These are phyloP conservation scores for Yueomyces sp. DNA, from an alignment of 805 yeast genomes.

Conservation along the genomic window DNA sequence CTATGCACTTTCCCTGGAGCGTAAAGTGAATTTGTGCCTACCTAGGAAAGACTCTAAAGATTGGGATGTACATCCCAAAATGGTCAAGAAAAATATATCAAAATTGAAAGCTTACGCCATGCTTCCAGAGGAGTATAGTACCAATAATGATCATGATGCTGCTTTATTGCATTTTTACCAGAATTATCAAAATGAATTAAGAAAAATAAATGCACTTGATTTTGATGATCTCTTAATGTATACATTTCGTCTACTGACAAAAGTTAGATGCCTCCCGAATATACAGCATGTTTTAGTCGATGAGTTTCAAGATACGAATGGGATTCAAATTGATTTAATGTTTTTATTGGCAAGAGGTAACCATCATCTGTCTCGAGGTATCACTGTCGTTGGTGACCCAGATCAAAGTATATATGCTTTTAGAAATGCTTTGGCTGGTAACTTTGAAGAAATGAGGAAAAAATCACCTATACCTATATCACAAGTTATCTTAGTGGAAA, in stretches of 20 bases:
- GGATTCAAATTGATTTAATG: conserved; percentile 60
- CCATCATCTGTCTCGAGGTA: conserved; percentile 31
- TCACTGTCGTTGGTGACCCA: conserved; percentile 92
- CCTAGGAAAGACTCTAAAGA: conserved; percentile 15
- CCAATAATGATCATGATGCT: conserved; percentile 15
- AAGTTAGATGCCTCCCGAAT: conserved; percentile 30
- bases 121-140: conserved; percentile 28
- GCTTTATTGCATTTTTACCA: conserved; percentile 32
- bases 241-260: conserved; percentile 36
- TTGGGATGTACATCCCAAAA: conserved; percentile 30
- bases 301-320: conserved; percentile 89
- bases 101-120: conserved; percentile 41
- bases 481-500: conserved; percentile 40
- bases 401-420: conserved; percentile 91
- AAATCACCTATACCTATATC: conserved; percentile 24
- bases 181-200: conserved; percentile 39
- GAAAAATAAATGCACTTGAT: conserved; percentile 38
- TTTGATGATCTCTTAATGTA: conserved; percentile 71
- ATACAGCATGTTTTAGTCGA: conserved; percentile 72
- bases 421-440: conserved; percentile 61
- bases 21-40: conserved; percentile 18
- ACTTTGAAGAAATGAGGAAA: conserved; percentile 44
- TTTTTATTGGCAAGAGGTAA: conserved; percentile 34
- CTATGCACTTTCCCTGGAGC: conserved; percentile 16
- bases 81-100: conserved; percentile 36